These are phyloP conservation scores for Chrysopogon serrulatus DNA, from an alignment of 176 grass and related monocot species.

Conservation along the genomic window DNA sequence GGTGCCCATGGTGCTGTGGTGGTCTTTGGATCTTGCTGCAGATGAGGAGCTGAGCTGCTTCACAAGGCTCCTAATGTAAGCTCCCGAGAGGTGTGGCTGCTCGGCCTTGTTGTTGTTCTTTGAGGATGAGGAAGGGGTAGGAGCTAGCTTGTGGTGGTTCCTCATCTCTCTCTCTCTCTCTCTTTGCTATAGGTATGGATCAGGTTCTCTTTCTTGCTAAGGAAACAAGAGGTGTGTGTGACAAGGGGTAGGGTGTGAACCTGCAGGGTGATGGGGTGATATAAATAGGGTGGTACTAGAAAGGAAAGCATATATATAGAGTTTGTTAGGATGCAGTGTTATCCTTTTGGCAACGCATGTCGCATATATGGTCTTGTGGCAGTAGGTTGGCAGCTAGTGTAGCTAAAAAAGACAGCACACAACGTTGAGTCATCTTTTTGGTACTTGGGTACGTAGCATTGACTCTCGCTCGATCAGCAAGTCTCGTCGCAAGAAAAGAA, in stretches of 20 bases:
- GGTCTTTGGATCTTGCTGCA: slow-evolving; percentile 45
- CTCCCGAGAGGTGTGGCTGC: slow-evolving; percentile 77
- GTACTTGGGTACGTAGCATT: slow-evolving; percentile 69
- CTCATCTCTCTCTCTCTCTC: slow-evolving; percentile 46
- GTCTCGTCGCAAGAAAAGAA: not conserved
- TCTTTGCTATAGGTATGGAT: slow-evolving; percentile 4
- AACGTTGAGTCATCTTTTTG: slow-evolving; percentile 72
- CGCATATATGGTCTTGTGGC: slow-evolving; percentile 34
- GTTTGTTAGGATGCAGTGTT: slow-evolving; percentile 53
- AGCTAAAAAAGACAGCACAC: slow-evolving; percentile 52
- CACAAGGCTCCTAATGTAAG: slow-evolving; percentile 88
- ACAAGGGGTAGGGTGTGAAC: slow-evolving; percentile 28
- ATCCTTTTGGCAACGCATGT: slow-evolving; percentile 46
- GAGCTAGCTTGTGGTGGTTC: slow-evolving; percentile 55
- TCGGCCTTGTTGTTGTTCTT: slow-evolving; percentile 46
- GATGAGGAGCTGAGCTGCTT: slow-evolving; percentile 84
- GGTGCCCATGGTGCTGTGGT: slow-evolving; percentile 45
- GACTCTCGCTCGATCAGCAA: slow-evolving; percentile 30
- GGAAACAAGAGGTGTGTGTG: slow-evolving; percentile 9
- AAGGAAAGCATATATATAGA: slow-evolving; percentile 31
- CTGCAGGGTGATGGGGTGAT: slow-evolving; percentile 34
- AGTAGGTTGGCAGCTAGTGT: slow-evolving; percentile 45
- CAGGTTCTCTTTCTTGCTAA: slow-evolving; percentile 39
- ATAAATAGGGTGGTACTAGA: slow-evolving; percentile 55
- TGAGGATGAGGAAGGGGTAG: slow-evolving; percentile 48